Percentiles rank a stretch among this genome's conserved stretches.
Evolutionary conservation across 2,329 filamentous ascomycete species (phyloP).

Genomic region (Claviceps paspali): DNA sequence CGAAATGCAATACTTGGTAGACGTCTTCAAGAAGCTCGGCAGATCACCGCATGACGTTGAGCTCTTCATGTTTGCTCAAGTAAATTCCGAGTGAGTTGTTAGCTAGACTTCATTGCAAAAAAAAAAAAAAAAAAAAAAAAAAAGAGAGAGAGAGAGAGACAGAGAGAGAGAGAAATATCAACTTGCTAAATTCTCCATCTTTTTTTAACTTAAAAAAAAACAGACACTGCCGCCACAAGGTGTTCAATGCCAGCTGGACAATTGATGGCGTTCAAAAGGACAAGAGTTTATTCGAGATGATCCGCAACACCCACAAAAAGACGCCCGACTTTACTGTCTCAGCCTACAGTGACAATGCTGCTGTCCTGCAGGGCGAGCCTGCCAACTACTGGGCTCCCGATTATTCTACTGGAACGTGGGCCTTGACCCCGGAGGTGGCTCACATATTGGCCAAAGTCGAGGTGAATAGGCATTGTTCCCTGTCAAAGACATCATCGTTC

Average conservation of each 20-base stretch:
- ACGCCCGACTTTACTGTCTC: slow-evolving; percentile 75
- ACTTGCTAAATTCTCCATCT: too few relatives aligned
- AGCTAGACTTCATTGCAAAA: too few relatives aligned
- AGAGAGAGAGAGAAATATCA: too few relatives aligned
- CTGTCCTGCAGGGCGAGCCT: slow-evolving; percentile 43
- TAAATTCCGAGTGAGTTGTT: slow-evolving; percentile 71
- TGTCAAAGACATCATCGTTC: neutral
- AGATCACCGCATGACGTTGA: slow-evolving; percentile 74
- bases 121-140: too few relatives aligned
- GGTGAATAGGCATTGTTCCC: slow-evolving; percentile 5
- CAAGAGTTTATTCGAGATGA: slow-evolving; percentile 86
- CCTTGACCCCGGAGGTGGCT: slow-evolving; percentile 67
- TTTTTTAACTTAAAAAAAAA: too few relatives aligned
- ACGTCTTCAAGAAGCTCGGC: slow-evolving; percentile 29
- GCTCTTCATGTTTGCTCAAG: slow-evolving; percentile 98
- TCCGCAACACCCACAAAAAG: slow-evolving; percentile 80
- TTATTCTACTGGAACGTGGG: slow-evolving; percentile 75
- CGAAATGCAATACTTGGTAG: slow-evolving; percentile 90
- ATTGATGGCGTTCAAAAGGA: slow-evolving; percentile 75
- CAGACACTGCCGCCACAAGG: slow-evolving; percentile 61
- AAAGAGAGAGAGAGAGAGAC: too few relatives aligned
- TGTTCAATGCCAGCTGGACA: slow-evolving; percentile 94
- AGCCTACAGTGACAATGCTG: slow-evolving; percentile 94
- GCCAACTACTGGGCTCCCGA: slow-evolving; percentile 67
- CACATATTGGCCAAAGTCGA: slow-evolving; percentile 91